Conservation (phyloP, 2,329 filamentous ascomycete genomes). For the Gnomoniopsis smithogilvyi region DNA sequence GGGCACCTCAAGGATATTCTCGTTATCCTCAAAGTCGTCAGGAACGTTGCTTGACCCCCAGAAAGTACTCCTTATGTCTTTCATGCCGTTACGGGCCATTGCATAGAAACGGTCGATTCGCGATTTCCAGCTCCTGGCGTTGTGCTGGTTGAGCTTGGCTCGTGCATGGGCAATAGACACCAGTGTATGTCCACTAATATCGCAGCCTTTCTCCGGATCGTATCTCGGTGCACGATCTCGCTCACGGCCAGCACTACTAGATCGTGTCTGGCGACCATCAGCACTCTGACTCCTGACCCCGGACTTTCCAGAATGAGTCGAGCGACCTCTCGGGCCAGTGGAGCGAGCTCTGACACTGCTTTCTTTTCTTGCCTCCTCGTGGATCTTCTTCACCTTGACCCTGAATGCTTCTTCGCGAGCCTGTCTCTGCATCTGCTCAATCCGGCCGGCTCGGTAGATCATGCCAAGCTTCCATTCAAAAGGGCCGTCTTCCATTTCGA, state of each 20-base stretch:
- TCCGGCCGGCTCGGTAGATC: slow-evolving; percentile 84
- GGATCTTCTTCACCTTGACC: slow-evolving; percentile 81
- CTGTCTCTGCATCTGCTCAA: slow-evolving; percentile 86
- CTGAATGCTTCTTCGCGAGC: slow-evolving; percentile 88
- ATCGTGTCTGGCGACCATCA: slow-evolving; percentile 40
- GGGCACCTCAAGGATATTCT: slow-evolving; percentile 82
- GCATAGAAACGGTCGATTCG: slow-evolving; percentile 76
- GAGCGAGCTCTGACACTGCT: slow-evolving; percentile 55
- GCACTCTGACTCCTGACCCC: slow-evolving; percentile 54
- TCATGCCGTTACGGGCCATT: slow-evolving; percentile 69
- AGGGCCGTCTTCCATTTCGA: slow-evolving; percentile 91
- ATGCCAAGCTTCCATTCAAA: slow-evolving; percentile 97
- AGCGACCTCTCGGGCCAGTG: slow-evolving; percentile 38
- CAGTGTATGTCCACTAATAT: slow-evolving; percentile 68
- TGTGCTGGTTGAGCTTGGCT: slow-evolving; percentile 71
- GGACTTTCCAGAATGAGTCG: slow-evolving; percentile 27
- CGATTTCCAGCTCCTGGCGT: slow-evolving; percentile 87
- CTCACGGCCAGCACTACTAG: slow-evolving; percentile 29
- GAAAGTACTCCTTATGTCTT: slow-evolving; percentile 74
- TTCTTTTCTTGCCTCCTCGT: slow-evolving; percentile 58
- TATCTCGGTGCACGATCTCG: slow-evolving; percentile 60
- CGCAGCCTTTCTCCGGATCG: slow-evolving; percentile 72
- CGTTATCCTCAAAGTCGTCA: slow-evolving; percentile 76
- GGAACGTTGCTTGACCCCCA: slow-evolving; percentile 79
- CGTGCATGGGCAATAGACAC: slow-evolving; percentile 75